Base-by-base conservation (phyloP, 192 early-diverging fungal genomes). In the Coemansia sp. region DNA sequence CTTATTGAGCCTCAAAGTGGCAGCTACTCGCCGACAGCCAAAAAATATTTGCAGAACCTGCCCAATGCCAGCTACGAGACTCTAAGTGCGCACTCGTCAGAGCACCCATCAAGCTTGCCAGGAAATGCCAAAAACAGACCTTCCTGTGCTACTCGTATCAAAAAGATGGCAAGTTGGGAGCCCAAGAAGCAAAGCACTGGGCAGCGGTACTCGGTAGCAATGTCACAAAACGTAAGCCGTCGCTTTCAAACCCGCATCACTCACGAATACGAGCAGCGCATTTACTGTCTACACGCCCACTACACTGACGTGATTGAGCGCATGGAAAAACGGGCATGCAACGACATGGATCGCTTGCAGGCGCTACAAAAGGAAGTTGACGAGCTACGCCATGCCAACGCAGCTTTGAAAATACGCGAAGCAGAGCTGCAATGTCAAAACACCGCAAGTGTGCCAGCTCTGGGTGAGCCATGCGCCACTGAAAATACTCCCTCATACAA, bases 211-310 rank as follows among this genome's bases (percentile, higher is more conserved):
- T 68, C 66, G 1, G 72, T 76, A 36, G 57, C 72, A 19, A 76
- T 69, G 58, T 63, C 72, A 35, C 65, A 76, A 20, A 76, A 68
- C 38, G 37, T 76, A 21, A 65, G 36, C 50, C 66, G 72, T 7
- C 72, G 72, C 9, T 76, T 76, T 48, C 72, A 76, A 41, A 54
- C 65, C 13, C 65, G 50, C 7, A 28, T 60, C 10, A 51, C 65
- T 2, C 72, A 76, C 57, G 66, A 76, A 41, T 69, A 69, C 47
- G 72, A 76, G 55, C 72, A 76, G 44, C 72, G 72, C 28, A 76
- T 76, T 36, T 69, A 76, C 55, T 69, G 72, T 41, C 55, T 76
- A n/a, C 72, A 76, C 54, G 30, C 72, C 4, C 72, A 76, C 15
- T 67, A 76, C 55, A 45, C 72, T 12, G 72, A 76, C 13, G 59